Base-by-base conservation (phyloP, 2,329 filamentous ascomycete genomes). In the Sporothrix sp. region DNA sequence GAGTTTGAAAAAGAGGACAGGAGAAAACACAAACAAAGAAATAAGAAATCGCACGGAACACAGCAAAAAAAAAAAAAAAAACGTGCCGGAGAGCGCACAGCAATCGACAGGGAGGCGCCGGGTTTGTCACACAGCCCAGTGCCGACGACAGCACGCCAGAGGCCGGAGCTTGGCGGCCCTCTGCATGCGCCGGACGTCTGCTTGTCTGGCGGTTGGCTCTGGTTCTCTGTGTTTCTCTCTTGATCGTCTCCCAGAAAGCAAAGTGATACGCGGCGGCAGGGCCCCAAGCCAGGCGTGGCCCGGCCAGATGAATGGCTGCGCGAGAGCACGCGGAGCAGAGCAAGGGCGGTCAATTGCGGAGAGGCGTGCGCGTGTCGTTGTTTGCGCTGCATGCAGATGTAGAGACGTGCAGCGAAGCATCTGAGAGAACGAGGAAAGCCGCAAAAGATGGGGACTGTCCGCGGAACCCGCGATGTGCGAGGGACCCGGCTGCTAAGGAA, bases 191-290 rank as follows among this genome's bases (percentile, higher is more conserved):
- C 16, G 38, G 38, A 28, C 20, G n/a, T 30, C 14, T 33, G 28
- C 18, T 33, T 33, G 20, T n/a, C 11, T 44, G n/a, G 42, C 16
- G 23, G 30, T 45, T 28, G 30, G 33, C 33, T 11, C 20, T 30
- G 13, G 30, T 54, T 49, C 39, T 32, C 45, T 52, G 50, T 58
- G 53, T 54, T 57, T 38, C 38, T 48, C 56, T 60, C 54, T 57
- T 62, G 63, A 64, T 64, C 61, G 60, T 54, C 61, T 38, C 50
- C 56, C 51, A 32, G 20, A 10, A 36, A n/a, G n/a, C n/a, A 50
- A 52, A 27, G 54, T 58, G n/a, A 61, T 62, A 59, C 58, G 56
- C 55, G 42, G 33, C 9, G 23, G 16, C 28, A 58, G 57, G 47
- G 46, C 27, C 42, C 42, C 42, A 48, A 52, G 27, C 30, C 14